Evolutionary conservation across 2,329 filamentous ascomycete genomes (phyloP), one percentile per base, ranked within the genome.

Genomic region (Amylocarpus encephaloides): DNA sequence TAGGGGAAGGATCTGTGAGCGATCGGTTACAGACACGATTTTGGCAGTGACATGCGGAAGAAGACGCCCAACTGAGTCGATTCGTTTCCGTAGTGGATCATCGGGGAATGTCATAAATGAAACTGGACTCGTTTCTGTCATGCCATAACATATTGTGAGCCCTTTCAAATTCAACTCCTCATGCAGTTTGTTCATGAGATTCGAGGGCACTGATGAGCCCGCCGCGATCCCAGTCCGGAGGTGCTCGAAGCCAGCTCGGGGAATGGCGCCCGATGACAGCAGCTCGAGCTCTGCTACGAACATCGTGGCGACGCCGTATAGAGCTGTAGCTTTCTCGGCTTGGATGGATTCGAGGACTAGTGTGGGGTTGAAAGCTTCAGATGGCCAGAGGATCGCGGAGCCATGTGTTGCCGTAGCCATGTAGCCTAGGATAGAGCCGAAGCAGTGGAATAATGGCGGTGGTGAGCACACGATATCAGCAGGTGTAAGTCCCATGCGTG

Each of bases 261-360:
- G 55, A 39, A 64, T 18, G 2, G 59, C 64, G 13, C 74, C 72
- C 19, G 73, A 68, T 29, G 82, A 74, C 6, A 96, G 76, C 1
- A 91, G 77, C 58, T 94, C 88, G 4, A 97, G 77, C 62, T 94
- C 83, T 22, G 91, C 84, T n/a, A 85, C 79, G 61, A 95, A 92
- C 93, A 97, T 98, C 47, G 92, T 97, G 3, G 88, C 82, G 0
- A 97, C 92, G 50, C 92, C 91, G 67, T 96, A 93, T 0, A 96
- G 77, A 0, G 77, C 80, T 1, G 79, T 82, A 19, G 78, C 80
- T 10, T 69, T 67, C 55, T 78, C 73, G 51, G 76, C 75, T 49
- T 60, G 60, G 6, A 64, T 54, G 1, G 80, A 73, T 50, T 73
- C 70, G 0, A 96, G 74, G 0, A 86, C 78, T 1, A 88, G 87